Evolutionary conservation across 2,329 filamentous ascomycete genomes (phyloP).

Genomic region (Colletotrichum trifolii): DNA sequence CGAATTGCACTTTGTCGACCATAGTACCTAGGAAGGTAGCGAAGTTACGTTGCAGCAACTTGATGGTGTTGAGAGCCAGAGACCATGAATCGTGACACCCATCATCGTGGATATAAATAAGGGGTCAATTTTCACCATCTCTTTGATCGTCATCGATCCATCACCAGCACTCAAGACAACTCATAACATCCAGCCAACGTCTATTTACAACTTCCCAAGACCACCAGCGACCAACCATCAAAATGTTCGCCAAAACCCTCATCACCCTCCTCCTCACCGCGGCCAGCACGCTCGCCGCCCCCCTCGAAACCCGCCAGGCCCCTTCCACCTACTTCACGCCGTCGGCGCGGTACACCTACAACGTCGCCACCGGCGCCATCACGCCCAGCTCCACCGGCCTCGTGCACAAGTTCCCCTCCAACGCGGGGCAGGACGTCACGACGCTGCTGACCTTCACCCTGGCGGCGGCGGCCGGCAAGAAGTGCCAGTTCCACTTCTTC

Average conservation of each 20-base stretch:
- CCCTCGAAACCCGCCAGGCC: slow-evolving; percentile 35
- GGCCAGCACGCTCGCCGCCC: slow-evolving; percentile 38
- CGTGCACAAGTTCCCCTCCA: slow-evolving; percentile 39
- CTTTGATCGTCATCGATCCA: no score
- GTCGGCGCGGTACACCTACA: slow-evolving; percentile 40
- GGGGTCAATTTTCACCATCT: no score
- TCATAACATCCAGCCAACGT: neutral
- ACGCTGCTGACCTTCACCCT: slow-evolving; percentile 45
- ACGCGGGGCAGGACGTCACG: slow-evolving; percentile 42
- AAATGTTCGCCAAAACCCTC: slow-evolving; percentile 42
- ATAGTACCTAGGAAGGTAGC: no score
- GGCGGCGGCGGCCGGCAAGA: slow-evolving; percentile 36
- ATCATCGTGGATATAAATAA: no score
- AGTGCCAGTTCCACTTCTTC: slow-evolving; percentile 43
- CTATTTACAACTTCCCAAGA: no score
- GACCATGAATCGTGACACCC: no score
- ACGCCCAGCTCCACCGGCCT: slow-evolving; percentile 25
- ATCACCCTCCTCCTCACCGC: slow-evolving; percentile 37
- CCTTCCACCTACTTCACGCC: slow-evolving; percentile 38
- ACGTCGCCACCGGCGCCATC: slow-evolving; percentile 41
- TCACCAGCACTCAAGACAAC: neutral
- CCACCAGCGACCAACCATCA: neutral
- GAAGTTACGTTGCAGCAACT: no score
- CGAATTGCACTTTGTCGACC: no score
- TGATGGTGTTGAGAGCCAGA: no score